phyloP scores from a whole-genome alignment of 805 yeast species.

The Tetrapisispora arboricola region DNA sequence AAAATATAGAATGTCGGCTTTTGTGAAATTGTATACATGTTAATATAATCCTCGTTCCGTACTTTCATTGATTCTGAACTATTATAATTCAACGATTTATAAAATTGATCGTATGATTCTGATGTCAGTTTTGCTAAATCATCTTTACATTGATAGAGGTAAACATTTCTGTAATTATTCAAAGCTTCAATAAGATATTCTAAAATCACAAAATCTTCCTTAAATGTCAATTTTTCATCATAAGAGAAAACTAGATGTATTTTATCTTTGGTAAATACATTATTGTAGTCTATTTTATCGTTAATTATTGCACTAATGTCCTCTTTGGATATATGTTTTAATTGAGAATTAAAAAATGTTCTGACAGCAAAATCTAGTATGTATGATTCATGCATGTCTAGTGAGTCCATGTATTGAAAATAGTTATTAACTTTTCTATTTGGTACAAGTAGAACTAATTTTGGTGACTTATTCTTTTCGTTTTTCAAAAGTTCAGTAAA shows the following conservation, averaged over 20 bases:
- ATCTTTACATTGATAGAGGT: slow-evolving; percentile 44
- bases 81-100: slow-evolving; percentile 28
- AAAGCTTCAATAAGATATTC: slow-evolving; percentile 52
- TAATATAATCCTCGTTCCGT: slow-evolving; percentile 35
- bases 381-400: slow-evolving; percentile 22
- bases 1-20: slow-evolving; percentile 54
- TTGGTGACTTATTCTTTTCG: slow-evolving; percentile 28
- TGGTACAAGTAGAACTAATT: slow-evolving; percentile 44
- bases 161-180: slow-evolving; percentile 47
- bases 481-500: slow-evolving; percentile 26
- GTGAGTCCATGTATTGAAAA: slow-evolving; percentile 14
- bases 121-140: slow-evolving; percentile 35
- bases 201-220: slow-evolving; percentile 54
- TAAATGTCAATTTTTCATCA: slow-evolving; percentile 33
- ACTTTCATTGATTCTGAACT: slow-evolving; percentile 28
- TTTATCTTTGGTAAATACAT: slow-evolving; percentile 11
- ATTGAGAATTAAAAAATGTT: slow-evolving; percentile 37
- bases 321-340: slow-evolving; percentile 22
- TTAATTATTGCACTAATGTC: slow-evolving; percentile 11
- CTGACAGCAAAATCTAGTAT: slow-evolving; percentile 38
- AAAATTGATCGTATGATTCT: slow-evolving; percentile 25
- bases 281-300: slow-evolving; percentile 6
- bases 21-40: slow-evolving; percentile 45
- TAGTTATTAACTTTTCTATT: slow-evolving; percentile 26
- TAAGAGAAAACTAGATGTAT: slow-evolving; percentile 46